These are phyloP conservation scores for Schrenkiella parvula DNA, from an alignment of 345 rosid species.

Conservation along the genomic window DNA sequence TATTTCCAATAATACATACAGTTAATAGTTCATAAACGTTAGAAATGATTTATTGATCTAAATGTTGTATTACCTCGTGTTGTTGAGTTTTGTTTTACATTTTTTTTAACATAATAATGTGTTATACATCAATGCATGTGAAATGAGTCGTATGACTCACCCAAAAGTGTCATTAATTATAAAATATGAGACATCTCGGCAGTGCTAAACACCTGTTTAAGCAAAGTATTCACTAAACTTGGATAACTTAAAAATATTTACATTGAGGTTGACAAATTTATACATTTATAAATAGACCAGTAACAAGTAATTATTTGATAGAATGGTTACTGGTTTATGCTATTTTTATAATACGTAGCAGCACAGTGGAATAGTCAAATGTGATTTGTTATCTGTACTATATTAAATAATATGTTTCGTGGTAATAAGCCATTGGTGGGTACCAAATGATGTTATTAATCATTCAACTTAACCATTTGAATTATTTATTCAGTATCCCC, in stretches of 20 bases:
- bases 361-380: slow-evolving; percentile 11
- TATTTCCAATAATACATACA: not conserved
- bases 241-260: not conserved
- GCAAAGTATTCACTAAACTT: slow-evolving; percentile 15
- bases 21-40: not conserved
- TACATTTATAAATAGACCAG: not conserved
- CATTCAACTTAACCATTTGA: not conserved
- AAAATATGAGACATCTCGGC: not conserved
- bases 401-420: not conserved
- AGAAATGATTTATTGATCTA: not conserved
- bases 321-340: slow-evolving; percentile 1
- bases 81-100: too few relatives aligned
- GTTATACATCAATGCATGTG: not conserved
- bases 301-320: not conserved
- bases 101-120: too few relatives aligned
- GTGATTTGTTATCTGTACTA: slow-evolving; percentile 1
- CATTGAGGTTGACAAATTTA: not conserved
- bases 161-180: not conserved
- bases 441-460: slow-evolving; percentile 27
- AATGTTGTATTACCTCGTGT: not conserved
- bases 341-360: not conserved
- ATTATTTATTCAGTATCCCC: not conserved
- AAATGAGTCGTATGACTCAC: not conserved
- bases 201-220: slow-evolving; percentile 12
- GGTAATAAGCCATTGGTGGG: slow-evolving; percentile 17